These are phyloP conservation scores for Ciborinia camelliae DNA, from an alignment of 2,329 filamentous ascomycete species.

Conservation along the genomic window DNA sequence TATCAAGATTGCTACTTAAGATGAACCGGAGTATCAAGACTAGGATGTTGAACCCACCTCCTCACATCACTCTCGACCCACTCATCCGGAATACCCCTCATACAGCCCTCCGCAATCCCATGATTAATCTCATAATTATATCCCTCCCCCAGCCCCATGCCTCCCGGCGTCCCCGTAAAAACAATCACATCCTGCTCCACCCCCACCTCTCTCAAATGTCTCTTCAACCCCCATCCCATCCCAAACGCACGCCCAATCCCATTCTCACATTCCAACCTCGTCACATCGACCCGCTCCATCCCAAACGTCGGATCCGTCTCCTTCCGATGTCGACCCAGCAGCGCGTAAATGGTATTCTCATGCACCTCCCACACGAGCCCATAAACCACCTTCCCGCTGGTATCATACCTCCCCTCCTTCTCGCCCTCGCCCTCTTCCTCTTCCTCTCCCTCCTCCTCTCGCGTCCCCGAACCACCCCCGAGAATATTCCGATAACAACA, in stretches of 20 bases:
- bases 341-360: neutral
- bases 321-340: neutral
- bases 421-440: neutral
- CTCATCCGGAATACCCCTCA: slow-evolving; percentile 3
- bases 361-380: neutral
- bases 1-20: neutral
- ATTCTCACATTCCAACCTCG: neutral
- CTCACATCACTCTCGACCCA: slow-evolving; percentile 16
- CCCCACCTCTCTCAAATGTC: neutral
- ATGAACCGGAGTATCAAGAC: neutral
- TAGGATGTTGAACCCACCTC: neutral
- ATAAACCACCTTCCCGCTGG: neutral
- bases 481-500: neutral
- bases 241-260: neutral
- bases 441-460: neutral
- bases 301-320: neutral
- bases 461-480: too few species aligned
- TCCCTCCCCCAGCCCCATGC: neutral
- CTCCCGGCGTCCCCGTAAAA: neutral
- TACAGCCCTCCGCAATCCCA: slow-evolving; percentile 7
- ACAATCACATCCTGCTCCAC: neutral
- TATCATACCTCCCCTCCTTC: neutral
- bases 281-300: neutral
- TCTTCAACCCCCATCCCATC: slow-evolving; percentile 1
- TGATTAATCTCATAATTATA: slow-evolving; percentile 5